Conservation (phyloP, 2,329 filamentous ascomycete genomes). For the Coniochaeta hoffmannii region DNA sequence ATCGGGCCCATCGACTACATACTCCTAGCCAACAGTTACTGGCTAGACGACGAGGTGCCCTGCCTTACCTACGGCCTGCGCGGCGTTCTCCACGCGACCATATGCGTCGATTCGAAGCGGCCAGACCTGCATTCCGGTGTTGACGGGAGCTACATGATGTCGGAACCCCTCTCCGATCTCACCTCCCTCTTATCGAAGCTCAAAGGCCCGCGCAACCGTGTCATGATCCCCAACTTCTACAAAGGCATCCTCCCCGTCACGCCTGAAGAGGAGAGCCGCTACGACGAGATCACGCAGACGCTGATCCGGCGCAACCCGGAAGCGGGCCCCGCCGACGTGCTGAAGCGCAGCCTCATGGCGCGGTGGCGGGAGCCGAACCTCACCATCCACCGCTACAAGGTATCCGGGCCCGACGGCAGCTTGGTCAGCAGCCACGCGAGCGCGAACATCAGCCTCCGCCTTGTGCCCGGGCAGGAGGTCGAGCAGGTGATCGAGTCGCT, state of each 20-base stretch:
- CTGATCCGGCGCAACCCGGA: constrained; percentile 65
- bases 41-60: constrained; percentile 92
- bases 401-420: constrained; percentile 84
- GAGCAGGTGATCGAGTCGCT: constrained; percentile 65
- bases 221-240: constrained; percentile 85
- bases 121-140: constrained; percentile 94
- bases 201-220: constrained; percentile 70
- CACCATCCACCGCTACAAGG: constrained; percentile 88
- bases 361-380: constrained; percentile 93
- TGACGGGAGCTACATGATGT: constrained; percentile 84
- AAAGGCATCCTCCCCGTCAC: constrained; percentile 73
- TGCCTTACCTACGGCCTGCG: constrained; percentile 92
- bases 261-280: constrained; percentile 68
- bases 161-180: constrained; percentile 88
- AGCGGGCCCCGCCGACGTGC: constrained; percentile 50
- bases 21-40: constrained; percentile 93
- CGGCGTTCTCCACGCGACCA: constrained; percentile 87
- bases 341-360: constrained; percentile 82
- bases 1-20: constrained; percentile 95
- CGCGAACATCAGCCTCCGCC: constrained; percentile 79
- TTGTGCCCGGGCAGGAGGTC: constrained; percentile 90
- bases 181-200: constrained; percentile 75
- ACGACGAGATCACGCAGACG: constrained; percentile 74
- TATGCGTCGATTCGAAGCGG: constrained; percentile 77
- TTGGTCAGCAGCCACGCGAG: constrained; percentile 87